phyloP scores from a whole-genome alignment of 306 rosid species.

The Hippophae tibetana region DNA sequence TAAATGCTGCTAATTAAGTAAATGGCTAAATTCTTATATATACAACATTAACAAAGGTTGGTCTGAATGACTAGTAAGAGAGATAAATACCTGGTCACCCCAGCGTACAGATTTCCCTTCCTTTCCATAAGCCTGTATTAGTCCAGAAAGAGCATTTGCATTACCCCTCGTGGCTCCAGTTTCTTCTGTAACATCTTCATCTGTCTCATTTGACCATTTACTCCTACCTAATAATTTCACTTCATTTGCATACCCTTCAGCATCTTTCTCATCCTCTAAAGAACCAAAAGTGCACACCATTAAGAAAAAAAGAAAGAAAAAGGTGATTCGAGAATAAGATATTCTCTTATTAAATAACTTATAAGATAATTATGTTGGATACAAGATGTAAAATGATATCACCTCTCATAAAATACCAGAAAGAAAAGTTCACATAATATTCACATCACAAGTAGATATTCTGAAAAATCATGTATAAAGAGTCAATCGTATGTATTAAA shows the following conservation, averaged over 20 bases:
- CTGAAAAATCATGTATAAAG: no score
- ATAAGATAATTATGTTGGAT: no score
- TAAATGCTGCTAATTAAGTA: no score
- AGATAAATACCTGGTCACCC: slow-evolving; percentile 80
- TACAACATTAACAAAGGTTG: not conserved
- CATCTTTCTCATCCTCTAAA: slow-evolving; percentile 39
- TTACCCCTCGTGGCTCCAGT: slow-evolving; percentile 48
- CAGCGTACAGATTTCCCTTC: slow-evolving; percentile 79
- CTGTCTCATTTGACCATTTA: slow-evolving; percentile 83
- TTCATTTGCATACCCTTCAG: slow-evolving; percentile 51
- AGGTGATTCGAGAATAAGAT: no score
- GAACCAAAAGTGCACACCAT: slow-evolving; percentile 28
- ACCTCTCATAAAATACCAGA: no score
- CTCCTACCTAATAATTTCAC: slow-evolving; percentile 89
- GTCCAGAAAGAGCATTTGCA: slow-evolving; percentile 69
- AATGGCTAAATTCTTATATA: no score
- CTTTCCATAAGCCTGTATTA: slow-evolving; percentile 69
- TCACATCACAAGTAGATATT: no score
- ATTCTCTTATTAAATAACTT: no score
- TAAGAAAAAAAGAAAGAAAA: not conserved
- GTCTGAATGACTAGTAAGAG: slow-evolving; percentile 1
- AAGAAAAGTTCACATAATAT: no score
- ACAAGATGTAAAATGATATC: no score
- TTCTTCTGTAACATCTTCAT: slow-evolving; percentile 52
- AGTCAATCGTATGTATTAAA: no score